phyloP scores from a whole-genome alignment of 1,284 basidiomycete genomes.

The Irpex sp. region DNA sequence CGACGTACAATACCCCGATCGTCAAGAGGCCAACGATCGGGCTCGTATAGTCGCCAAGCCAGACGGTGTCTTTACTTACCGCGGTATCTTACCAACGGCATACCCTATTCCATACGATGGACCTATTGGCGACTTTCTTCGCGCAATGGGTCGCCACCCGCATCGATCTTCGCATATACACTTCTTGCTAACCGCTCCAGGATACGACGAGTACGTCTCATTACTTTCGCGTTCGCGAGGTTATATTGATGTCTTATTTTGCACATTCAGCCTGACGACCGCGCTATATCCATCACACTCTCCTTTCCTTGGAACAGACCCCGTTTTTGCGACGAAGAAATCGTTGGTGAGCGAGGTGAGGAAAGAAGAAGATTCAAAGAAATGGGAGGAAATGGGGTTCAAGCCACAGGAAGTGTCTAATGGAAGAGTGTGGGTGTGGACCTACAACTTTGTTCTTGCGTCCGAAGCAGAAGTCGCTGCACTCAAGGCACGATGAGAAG shows the following conservation, averaged over 20 bases:
- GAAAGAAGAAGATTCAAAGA: slow-evolving; percentile 25
- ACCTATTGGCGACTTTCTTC: slow-evolving; percentile 31
- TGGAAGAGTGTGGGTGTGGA: slow-evolving; percentile 31
- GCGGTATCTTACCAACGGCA: slow-evolving; percentile 33
- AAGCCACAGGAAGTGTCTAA: slow-evolving; percentile 25
- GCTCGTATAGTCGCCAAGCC: slow-evolving; percentile 30
- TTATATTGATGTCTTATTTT: neutral
- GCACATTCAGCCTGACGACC: slow-evolving; percentile 26
- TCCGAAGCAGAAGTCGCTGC: slow-evolving; percentile 28
- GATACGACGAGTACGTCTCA: slow-evolving; percentile 30
- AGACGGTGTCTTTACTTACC: slow-evolving; percentile 31
- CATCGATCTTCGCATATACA: slow-evolving; percentile 37
- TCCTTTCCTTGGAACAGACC: slow-evolving; percentile 36
- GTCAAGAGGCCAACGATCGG: slow-evolving; percentile 32
- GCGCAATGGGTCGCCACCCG: slow-evolving; percentile 31
- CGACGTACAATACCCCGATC: slow-evolving; percentile 33
- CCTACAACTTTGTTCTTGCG: slow-evolving; percentile 31
- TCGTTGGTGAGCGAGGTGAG: slow-evolving; percentile 31
- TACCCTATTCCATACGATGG: slow-evolving; percentile 35
- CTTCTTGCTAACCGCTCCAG: slow-evolving; percentile 31
- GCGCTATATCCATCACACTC: slow-evolving; percentile 35
- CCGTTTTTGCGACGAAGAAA: slow-evolving; percentile 37
- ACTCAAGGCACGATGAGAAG: too few relatives aligned
- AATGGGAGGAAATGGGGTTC: slow-evolving; percentile 30
- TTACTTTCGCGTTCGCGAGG: neutral